These are phyloP conservation scores for Alternaria ethzedia DNA, from an alignment of 2,329 filamentous ascomycete species.

Conservation along the genomic window DNA sequence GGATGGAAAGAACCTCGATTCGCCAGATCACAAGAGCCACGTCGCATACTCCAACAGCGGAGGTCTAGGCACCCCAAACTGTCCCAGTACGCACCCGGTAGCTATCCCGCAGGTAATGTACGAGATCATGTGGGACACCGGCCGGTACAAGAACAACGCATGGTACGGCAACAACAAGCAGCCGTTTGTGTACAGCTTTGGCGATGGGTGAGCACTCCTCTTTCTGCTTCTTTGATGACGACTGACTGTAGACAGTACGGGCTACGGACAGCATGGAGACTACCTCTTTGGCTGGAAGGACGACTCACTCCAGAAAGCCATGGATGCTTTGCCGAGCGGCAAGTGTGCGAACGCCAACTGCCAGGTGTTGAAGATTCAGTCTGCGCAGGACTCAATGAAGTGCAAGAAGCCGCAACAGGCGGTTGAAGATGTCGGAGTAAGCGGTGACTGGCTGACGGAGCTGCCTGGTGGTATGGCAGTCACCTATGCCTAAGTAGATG, in stretches of 20 bases:
- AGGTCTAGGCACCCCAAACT: slow-evolving; percentile 52
- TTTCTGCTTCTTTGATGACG: not conserved
- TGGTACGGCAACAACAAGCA: slow-evolving; percentile 34
- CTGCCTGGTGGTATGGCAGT: slow-evolving; percentile 38
- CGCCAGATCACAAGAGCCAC: slow-evolving; percentile 66
- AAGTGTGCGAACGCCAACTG: slow-evolving; percentile 41
- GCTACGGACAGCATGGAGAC: slow-evolving; percentile 30
- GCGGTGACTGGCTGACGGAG: slow-evolving; percentile 34
- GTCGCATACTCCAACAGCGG: slow-evolving; percentile 63
- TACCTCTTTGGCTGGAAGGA: slow-evolving; percentile 40
- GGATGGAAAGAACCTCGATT: slow-evolving; percentile 64
- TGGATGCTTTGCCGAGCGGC: slow-evolving; percentile 35
- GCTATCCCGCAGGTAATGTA: slow-evolving; percentile 55
- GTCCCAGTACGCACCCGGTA: slow-evolving; percentile 52
- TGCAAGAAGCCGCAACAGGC: slow-evolving; percentile 53
- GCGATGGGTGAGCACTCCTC: slow-evolving; percentile 26
- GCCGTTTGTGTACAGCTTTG: slow-evolving; percentile 38
- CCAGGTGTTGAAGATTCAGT: slow-evolving; percentile 38
- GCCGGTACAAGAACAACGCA: slow-evolving; percentile 28
- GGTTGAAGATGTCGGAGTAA: slow-evolving; percentile 52
- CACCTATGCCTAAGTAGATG: slow-evolving; percentile 10
- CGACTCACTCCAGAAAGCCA: slow-evolving; percentile 36
- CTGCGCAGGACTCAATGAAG: slow-evolving; percentile 28
- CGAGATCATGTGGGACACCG: slow-evolving; percentile 56
- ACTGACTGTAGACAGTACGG: slow-evolving; percentile 3